phyloP scores from a whole-genome alignment of 1,284 basidiomycete species.

The Apiotrichum porosum region DNA sequence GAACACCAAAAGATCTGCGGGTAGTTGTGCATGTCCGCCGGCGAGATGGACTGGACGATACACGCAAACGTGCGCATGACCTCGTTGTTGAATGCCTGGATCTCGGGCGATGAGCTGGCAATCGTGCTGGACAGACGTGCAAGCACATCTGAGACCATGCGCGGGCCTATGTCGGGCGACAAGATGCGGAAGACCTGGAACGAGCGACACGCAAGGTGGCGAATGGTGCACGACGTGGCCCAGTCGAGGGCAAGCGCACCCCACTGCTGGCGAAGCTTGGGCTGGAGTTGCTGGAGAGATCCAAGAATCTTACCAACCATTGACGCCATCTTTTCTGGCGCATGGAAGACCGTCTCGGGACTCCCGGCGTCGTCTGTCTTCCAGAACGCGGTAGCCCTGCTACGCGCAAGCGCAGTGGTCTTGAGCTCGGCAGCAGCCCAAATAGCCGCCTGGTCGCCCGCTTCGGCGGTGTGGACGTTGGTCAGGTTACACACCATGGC shows the following conservation, averaged over 20 bases:
- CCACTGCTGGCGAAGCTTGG: conserved; percentile 68
- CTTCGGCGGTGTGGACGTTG: conserved; percentile 16
- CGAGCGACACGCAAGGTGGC: conserved; percentile 80
- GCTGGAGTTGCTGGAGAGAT: conserved; percentile 65
- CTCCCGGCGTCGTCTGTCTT: conserved; percentile 59
- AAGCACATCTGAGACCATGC: conserved; percentile 73
- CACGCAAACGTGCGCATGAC: conserved; percentile 72
- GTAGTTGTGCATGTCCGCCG: conserved; percentile 58
- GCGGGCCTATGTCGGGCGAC: conserved; percentile 65
- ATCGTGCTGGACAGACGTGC: conserved; percentile 81
- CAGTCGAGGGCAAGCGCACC: conserved; percentile 74
- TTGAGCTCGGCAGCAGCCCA: conserved; percentile 54
- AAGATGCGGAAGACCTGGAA: conserved; percentile 84
- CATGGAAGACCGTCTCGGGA: conserved; percentile 35
- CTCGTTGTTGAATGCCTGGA: conserved; percentile 78
- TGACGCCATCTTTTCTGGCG: conserved; percentile 63
- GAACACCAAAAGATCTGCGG: conserved; percentile 87
- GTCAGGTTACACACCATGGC: conserved; percentile 59
- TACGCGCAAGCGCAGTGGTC: conserved; percentile 51
- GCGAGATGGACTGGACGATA: conserved; percentile 59
- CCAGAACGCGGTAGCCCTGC: conserved; percentile 59
- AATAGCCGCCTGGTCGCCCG: conserved; percentile 19
- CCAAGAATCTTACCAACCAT: conserved; percentile 64
- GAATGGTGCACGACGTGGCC: conserved; percentile 81
- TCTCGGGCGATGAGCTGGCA: conserved; percentile 62